Conservation (phyloP, 345 rosid species). For the Salix suchowensis region DNA sequence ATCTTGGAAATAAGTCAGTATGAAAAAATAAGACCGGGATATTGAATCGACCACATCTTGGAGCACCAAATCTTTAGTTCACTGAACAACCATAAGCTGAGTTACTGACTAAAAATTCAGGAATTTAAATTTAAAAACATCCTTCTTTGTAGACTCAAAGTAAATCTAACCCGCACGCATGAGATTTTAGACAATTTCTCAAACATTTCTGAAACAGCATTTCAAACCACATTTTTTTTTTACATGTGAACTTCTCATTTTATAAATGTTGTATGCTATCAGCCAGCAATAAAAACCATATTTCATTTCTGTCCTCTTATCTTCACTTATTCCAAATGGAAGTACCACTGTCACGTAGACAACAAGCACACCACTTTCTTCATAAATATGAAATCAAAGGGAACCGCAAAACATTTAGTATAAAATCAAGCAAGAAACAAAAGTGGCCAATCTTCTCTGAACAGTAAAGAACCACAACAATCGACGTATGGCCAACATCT, state of each 20-base stretch:
- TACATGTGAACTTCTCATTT: background rate
- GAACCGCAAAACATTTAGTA: background rate
- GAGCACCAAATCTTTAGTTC: no score
- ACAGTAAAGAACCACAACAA: background rate
- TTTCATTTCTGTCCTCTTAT: background rate
- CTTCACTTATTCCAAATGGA: background rate
- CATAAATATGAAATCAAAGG: background rate
- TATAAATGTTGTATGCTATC: background rate
- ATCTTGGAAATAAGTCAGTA: no score
- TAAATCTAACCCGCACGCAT: background rate
- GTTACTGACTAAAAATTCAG: background rate
- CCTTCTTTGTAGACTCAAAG: background rate
- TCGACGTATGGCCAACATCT: background rate
- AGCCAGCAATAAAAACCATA: background rate
- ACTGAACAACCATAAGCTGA: background rate
- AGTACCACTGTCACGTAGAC: background rate
- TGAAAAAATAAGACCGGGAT: no score
- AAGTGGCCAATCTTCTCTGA: background rate
- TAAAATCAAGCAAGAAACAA: background rate
- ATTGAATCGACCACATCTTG: no score
- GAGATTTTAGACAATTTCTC: background rate
- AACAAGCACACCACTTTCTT: background rate
- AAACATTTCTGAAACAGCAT: background rate
- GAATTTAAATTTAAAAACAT: no score
- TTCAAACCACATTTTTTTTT: background rate